phyloP scores from a whole-genome alignment of 441 rosid genomes.

The Viola pubescens region DNA sequence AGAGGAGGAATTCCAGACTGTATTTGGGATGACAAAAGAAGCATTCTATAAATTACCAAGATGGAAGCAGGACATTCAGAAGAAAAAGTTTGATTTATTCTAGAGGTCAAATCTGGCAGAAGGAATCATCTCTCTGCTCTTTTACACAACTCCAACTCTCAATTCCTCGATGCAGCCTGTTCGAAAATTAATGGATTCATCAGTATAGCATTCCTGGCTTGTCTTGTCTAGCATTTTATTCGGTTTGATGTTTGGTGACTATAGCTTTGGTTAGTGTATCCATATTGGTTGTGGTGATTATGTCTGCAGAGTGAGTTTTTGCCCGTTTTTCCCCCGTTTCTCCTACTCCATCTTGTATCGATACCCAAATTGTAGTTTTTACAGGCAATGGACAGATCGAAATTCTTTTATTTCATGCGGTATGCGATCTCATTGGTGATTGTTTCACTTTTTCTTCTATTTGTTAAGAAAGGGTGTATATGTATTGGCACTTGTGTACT shows the following conservation, averaged over 20 bases:
- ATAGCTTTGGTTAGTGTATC: slow-evolving; percentile 28
- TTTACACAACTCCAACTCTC: slow-evolving; percentile 9
- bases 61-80: slow-evolving; percentile 97
- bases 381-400: slow-evolving; percentile 19
- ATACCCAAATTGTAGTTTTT: slow-evolving; percentile 27
- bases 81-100: slow-evolving; percentile 85
- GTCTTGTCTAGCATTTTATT: slow-evolving; percentile 22
- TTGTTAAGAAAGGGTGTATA: slow-evolving; percentile 13
- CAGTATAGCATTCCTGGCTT: slow-evolving; percentile 15
- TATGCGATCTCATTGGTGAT: slow-evolving; percentile 12
- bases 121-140: slow-evolving; percentile 18
- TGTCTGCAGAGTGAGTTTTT: slow-evolving; percentile 40
- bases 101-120: slow-evolving; percentile 25
- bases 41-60: slow-evolving; percentile 62
- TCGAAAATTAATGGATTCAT: slow-evolving; percentile 16
- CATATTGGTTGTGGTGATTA: slow-evolving; percentile 35
- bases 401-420: slow-evolving; percentile 23
- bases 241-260: slow-evolving; percentile 19
- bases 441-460: slow-evolving; percentile 4
- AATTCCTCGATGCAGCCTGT: slow-evolving; percentile 10
- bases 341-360: slow-evolving; percentile 25
- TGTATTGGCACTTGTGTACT: slow-evolving; percentile 19
- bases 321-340: slow-evolving; percentile 11
- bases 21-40: slow-evolving; percentile 63
- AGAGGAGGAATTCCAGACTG: slow-evolving; percentile 67